Evolutionary conservation across 2,329 filamentous ascomycete genomes (phyloP), one percentile per base, ranked within the genome.

Genomic region (Teratosphaeria zuluensis): DNA sequence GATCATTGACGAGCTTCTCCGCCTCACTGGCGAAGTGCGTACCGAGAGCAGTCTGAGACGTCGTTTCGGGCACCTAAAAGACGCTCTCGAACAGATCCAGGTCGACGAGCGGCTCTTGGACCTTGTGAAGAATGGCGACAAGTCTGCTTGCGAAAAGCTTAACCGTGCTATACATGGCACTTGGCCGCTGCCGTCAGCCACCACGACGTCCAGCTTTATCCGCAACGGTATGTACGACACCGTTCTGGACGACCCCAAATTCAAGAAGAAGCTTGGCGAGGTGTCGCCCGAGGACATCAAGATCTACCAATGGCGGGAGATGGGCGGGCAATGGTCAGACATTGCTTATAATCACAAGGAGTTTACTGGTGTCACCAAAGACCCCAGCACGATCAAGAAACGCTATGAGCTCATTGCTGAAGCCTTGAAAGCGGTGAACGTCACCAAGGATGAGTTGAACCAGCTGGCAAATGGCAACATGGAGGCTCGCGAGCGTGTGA

Each of bases 221-320:
- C 42, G n/a, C 42, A 19, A 48, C 9, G n/a, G 2, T 24, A 48
- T 19, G 42, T 48, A 21, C n/a, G 42, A 48, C 9, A 48, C n/a
- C 9, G 42, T 21, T n/a, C 42, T 48, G n/a, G 42, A 59, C 2
- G 56, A 46, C 9, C 42, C 42, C 42, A 19, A 48, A 21, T 48
- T 48, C n/a, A n/a, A 51, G 19, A 4, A 56, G 55, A 33, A 28
- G 33, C 46, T 64, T n/a, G 60, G 59, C 32, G 58, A 60, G 35
- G 59, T 63, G 28, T 28, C 28, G 8, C 54, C 52, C 7, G 54
- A 64, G 30, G 62, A 65, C 35, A 56, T 55, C 32, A 56, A 56
- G 28, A 55, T 64, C 11, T 11, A 61, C 1, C 38, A 57, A 3
- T 63, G 59, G 64, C 38, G 60, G 16, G 62, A 65, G 21, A 55